Base-by-base conservation (phyloP, 768 basidiomycete species). In the Pleurotus salmoneostramineus region DNA sequence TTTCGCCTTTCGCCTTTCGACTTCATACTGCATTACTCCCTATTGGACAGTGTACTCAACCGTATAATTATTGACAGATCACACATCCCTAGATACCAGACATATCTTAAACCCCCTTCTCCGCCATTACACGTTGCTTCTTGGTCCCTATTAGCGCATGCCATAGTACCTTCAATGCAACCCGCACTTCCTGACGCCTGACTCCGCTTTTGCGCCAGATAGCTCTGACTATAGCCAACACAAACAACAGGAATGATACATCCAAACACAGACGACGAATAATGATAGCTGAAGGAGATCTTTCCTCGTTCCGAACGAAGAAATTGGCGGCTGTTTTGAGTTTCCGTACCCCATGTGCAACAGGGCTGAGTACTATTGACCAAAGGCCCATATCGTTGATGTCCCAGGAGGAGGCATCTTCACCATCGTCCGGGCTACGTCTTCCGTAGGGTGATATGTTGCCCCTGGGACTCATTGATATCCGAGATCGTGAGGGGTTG, bases 321-420 rank as follows among this genome's bases (percentile, higher is more conserved):
- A 92, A 88, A 10, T 71, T 64, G 7, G 82, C 69, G 42, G 89
- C 63, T 36, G 78, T 74, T 43, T 77, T 80, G 40, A 90, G 61
- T 21, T 69, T 68, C 8, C 75, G 74, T 11, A 85, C 59, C 17
- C 81, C 77, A 33, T 77, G 77, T n/a, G 80, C 71, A 10, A 91
- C 54, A 7, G 90, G 90, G 59, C 81, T 83, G 5, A 91, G 72
- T 12, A 92, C 74, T 46, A 87, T 63, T 5, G 91, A 83, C 92
- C 92, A 94, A 75, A 93, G 80, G 48, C 92, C 92, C 67, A 93
- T 75, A 66, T 93, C 89, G 50, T 90, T 82, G n/a, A 89, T 65
- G 66, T 91, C 87, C 86, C 87, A 90, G 15, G 77, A 70, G 34
- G 71, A 69, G 8, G 36, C 59, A 34, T 69, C 71, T 35, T 66